These are phyloP conservation scores for Mycosphaerella sp. DNA, from an alignment of 2,329 filamentous ascomycete species.

Conservation along the genomic window DNA sequence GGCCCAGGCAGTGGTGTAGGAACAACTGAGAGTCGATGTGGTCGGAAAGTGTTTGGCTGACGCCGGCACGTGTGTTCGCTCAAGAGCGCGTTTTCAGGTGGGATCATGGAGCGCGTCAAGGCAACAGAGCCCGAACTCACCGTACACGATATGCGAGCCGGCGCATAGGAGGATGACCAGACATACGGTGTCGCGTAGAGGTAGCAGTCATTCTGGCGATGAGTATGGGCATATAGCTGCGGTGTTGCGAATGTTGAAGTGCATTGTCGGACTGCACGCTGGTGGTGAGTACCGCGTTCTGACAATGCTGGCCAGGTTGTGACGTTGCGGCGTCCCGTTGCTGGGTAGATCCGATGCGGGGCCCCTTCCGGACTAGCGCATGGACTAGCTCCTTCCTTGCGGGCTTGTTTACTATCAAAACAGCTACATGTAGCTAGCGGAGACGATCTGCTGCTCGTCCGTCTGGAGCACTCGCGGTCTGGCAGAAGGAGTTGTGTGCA, in stretches of 20 bases:
- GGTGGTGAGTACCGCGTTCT: neutral
- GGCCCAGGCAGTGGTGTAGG: neutral
- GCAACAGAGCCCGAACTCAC: neutral
- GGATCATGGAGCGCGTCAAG: neutral
- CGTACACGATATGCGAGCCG: neutral
- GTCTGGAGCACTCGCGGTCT: neutral
- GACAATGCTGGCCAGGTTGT: neutral
- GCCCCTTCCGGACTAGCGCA: neutral
- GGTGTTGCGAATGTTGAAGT: neutral
- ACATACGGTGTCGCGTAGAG: neutral
- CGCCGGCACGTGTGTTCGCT: neutral
- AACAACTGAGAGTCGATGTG: neutral
- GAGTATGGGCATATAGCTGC: neutral
- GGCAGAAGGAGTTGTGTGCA: neutral
- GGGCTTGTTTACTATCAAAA: neutral
- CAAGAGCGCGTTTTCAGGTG: neutral
- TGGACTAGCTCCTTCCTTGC: neutral
- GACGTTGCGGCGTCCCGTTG: neutral
- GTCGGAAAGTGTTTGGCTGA: too few relatives aligned
- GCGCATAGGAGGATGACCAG: neutral
- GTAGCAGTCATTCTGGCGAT: neutral
- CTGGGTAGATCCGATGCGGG: neutral
- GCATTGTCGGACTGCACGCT: neutral
- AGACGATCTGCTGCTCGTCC: neutral
- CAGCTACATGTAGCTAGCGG: neutral